Evolutionary conservation across 2,329 filamentous ascomycete species (phyloP).

Genomic region (Cladosporium sp.): DNA sequence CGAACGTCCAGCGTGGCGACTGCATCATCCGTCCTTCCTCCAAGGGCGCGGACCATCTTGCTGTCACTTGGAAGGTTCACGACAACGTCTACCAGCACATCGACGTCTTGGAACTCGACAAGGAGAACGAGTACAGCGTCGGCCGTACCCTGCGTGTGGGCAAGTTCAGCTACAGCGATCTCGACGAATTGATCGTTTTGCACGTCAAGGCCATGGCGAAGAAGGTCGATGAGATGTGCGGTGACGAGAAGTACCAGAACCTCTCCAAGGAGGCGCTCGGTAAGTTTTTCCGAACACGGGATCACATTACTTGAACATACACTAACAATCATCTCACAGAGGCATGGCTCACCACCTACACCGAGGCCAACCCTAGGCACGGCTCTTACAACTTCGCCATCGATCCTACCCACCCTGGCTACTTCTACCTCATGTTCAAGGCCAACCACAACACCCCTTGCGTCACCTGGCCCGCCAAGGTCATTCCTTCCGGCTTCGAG

Average conservation of each 20-base stretch:
- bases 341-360: constrained; percentile 94
- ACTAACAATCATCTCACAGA: constrained; percentile 56
- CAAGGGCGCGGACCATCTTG: constrained; percentile 91
- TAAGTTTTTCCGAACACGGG: constrained; percentile 41
- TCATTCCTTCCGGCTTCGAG: constrained; percentile 92
- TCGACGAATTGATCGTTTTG: constrained; percentile 95
- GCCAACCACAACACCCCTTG: constrained; percentile 74
- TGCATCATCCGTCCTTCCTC: constrained; percentile 94
- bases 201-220: constrained; percentile 97
- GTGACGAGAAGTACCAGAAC: constrained; percentile 87
- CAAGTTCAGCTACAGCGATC: constrained; percentile 89
- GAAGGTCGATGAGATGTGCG: constrained; percentile 95
- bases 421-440: constrained; percentile 97
- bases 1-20: constrained; percentile 70
- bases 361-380: constrained; percentile 77
- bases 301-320: neutral
- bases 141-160: constrained; percentile 83
- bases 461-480: constrained; percentile 80
- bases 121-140: constrained; percentile 94
- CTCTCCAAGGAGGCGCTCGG: constrained; percentile 47
- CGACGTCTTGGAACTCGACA: constrained; percentile 93
- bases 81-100: constrained; percentile 97
- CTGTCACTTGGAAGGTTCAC: constrained; percentile 96
- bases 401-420: constrained; percentile 86
- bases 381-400: constrained; percentile 84